These are phyloP conservation scores for Bipolaris bicolor DNA, from an alignment of 2,329 filamentous ascomycete species.

Conservation along the genomic window DNA sequence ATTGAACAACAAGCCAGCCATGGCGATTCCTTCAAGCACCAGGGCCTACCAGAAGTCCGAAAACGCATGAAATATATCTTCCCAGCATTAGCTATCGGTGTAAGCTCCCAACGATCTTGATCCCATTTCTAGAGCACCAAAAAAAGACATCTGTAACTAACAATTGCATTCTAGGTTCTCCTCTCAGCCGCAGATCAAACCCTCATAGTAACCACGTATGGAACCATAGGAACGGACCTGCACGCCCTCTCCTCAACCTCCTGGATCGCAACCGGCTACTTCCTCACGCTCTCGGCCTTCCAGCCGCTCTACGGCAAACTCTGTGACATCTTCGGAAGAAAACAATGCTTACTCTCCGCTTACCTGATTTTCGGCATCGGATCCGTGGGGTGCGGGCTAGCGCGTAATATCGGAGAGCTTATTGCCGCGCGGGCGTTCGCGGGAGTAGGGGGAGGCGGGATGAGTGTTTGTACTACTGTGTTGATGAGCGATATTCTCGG, in stretches of 20 bases:
- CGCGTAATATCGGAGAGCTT: constrained; percentile 68
- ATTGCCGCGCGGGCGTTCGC: constrained; percentile 68
- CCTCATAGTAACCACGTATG: constrained; percentile 78
- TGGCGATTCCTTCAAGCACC: constrained; percentile 45
- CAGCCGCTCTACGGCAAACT: constrained; percentile 77
- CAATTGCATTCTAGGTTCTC: constrained; percentile 63
- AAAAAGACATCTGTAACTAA: not conserved
- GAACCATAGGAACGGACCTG: constrained; percentile 76
- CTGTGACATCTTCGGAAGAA: constrained; percentile 73
- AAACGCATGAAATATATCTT: constrained; percentile 63
- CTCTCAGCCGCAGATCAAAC: constrained; percentile 77
- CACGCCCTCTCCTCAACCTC: constrained; percentile 75
- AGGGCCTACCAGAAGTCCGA: constrained; percentile 57
- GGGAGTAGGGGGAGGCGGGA: constrained; percentile 72
- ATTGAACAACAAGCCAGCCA: constrained; percentile 46
- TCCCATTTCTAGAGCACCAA: not conserved
- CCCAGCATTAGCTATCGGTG: constrained; percentile 67
- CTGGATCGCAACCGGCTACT: constrained; percentile 74
- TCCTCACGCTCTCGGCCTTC: constrained; percentile 75
- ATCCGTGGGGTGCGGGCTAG: constrained; percentile 67
- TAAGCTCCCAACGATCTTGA: constrained; percentile 44
- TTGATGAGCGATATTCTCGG: constrained; percentile 74
- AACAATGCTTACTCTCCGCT: constrained; percentile 67
- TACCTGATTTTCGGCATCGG: constrained; percentile 70
- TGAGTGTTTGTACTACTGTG: constrained; percentile 73